Evolutionary conservation across 2,329 filamentous ascomycete species (phyloP), one percentile per base, ranked within the genome.

Genomic region (Coniochaeta hoffmannii): DNA sequence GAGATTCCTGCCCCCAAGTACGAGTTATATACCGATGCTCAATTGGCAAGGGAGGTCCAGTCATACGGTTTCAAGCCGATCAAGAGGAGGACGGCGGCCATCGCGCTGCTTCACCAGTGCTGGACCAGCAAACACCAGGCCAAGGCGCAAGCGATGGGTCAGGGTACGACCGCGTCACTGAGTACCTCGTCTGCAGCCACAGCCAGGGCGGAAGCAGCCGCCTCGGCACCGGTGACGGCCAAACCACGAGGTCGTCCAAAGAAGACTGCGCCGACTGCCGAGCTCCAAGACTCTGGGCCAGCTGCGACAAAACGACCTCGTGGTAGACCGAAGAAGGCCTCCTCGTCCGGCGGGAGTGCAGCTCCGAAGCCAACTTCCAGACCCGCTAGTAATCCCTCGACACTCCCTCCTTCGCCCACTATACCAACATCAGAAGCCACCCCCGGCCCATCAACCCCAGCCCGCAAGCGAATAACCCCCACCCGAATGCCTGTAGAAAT

Each of bases 41-140:
- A 88, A 56, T 71, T 92, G 15, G 73, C 82, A 2, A 81, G 77
- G 55, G 78, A 87, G 63, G 72, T 92, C 46, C 72, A 78, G 5
- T 74, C 76, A 0, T 90, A 84, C 63, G 87, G 86, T 0, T 91
- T 92, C 69, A 92, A 91, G 65, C 74, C 85, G 1, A 73, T 91
- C 30, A 89, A 85, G 65, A 82, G 75, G 55, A 78, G 88, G 17
- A 76, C 79, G 51, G 82, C 82, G 9, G 90, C 89, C 85, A 84
- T 92, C 58, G 74, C 81, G 1, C 69, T 90, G 11, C 72, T 92
- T 12, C 74, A 88, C 53, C 80, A 84, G 63, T 91, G 89, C 66
- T 91, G 88, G 87, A 71, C 80, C 60, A 83, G 82, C 56, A 83
- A 83, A 65, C 70, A 77, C 19, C 62, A 65, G 12, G 83, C 81